A percentile compares a stretch with the other conserved stretches of the same genome.
phyloP scores from a whole-genome alignment of 2,329 filamentous ascomycete genomes.

The Fusarium ambrosium region DNA sequence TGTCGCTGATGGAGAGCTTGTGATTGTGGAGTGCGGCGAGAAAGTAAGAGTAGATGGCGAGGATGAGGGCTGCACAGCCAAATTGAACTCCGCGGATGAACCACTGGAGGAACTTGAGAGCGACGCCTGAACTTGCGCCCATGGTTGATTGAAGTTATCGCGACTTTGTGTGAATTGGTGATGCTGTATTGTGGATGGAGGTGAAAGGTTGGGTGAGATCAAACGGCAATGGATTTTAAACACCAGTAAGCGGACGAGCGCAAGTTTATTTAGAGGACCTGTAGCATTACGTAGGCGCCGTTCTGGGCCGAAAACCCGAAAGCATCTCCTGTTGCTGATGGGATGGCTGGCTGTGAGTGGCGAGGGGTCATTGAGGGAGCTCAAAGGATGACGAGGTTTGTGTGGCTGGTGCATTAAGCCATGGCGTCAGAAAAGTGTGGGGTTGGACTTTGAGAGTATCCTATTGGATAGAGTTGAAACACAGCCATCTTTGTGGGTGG shows the following conservation, averaged over 20 bases:
- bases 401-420: constrained; percentile 35
- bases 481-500: constrained; percentile 37
- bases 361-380: constrained; percentile 12
- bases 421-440: constrained; percentile 1
- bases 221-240: background rate
- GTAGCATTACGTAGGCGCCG: constrained; percentile 35
- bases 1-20: constrained; percentile 71
- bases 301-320: background rate
- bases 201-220: background rate
- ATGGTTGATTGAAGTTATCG: constrained; percentile 41
- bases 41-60: constrained; percentile 89
- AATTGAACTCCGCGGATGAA: constrained; percentile 82
- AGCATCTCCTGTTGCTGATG: constrained; percentile 19
- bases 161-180: background rate
- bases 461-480: constrained; percentile 22
- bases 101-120: constrained; percentile 78
- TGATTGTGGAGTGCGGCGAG: constrained; percentile 79
- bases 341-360: constrained; percentile 15
- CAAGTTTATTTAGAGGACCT: constrained; percentile 27
- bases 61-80: constrained; percentile 77
- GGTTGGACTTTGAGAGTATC: background rate
- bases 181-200: background rate
- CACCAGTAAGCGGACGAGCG: constrained; percentile 5
- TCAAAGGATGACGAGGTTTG: constrained; percentile 31
- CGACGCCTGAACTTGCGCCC: constrained; percentile 55